Conservation (phyloP, 495 filamentous ascomycete genomes). For the Lasiosphaeria hispida region DNA sequence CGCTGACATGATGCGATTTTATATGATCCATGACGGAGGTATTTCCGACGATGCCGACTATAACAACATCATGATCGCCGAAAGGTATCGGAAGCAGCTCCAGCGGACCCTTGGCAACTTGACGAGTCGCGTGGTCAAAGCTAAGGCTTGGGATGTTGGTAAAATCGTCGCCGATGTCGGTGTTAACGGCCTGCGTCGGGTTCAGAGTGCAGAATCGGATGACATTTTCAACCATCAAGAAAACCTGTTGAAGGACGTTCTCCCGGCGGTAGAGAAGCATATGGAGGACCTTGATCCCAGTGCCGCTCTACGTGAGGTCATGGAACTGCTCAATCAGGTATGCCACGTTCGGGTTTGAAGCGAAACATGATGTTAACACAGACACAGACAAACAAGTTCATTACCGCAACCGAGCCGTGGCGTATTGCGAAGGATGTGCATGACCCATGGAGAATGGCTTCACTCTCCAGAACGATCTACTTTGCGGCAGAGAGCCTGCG, state of each 20-base stretch:
- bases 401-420: constrained; percentile 46
- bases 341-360: constrained; percentile 5
- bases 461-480: constrained; percentile 54
- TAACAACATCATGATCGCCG: constrained; percentile 70
- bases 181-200: background rate
- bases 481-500: constrained; percentile 75
- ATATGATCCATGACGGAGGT: constrained; percentile 73
- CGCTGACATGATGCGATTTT: constrained; percentile 83
- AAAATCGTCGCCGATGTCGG: constrained; percentile 42
- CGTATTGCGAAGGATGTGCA: constrained; percentile 17
- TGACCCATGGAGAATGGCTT: background rate
- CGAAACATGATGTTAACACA: constrained; percentile 21
- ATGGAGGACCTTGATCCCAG: constrained; percentile 68
- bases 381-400: constrained; percentile 67
- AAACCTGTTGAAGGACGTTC: background rate
- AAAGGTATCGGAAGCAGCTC: constrained; percentile 74
- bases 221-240: constrained; percentile 4
- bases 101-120: constrained; percentile 78
- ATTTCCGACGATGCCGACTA: constrained; percentile 78
- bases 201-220: background rate
- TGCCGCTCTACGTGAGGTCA: constrained; percentile 62
- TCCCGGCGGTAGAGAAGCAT: constrained; percentile 40
- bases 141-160: constrained; percentile 63
- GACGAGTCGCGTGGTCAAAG: constrained; percentile 61
- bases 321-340: constrained; percentile 59